Percentiles rank a stretch among this genome's conserved stretches.
These are phyloP conservation scores for Astragalus glycyphyllos DNA, from an alignment of 306 rosid genomes.

Conservation along the genomic window DNA sequence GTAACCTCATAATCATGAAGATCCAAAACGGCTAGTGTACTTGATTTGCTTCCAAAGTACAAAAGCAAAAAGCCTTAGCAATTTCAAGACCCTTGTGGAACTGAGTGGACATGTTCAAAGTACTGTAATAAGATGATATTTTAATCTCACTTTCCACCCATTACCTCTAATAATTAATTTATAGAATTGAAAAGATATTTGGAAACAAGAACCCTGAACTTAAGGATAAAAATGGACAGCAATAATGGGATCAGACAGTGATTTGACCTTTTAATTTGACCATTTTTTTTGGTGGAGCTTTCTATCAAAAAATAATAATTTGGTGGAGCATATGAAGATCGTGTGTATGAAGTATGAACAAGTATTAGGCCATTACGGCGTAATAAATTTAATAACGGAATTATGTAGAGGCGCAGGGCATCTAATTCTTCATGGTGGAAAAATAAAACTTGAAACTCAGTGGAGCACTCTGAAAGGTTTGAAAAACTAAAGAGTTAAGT, in stretches of 20 bases:
- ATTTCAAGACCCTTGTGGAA: slow-evolving; percentile 2
- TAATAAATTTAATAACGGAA: slow-evolving; percentile 32
- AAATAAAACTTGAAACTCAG: slow-evolving; percentile 36
- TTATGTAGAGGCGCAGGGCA: slow-evolving; percentile 40
- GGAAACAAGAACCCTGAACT: slow-evolving; percentile 48
- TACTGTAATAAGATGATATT: slow-evolving; percentile 13
- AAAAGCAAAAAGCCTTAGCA: slow-evolving; percentile 30
- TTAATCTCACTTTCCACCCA: slow-evolving; percentile 36
- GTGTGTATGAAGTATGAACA: not conserved
- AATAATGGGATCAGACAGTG: slow-evolving; percentile 43
- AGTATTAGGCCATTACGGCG: not conserved
- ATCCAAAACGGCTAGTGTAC: slow-evolving; percentile 4
- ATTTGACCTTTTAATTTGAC: slow-evolving; percentile 45
- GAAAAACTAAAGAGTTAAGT: slow-evolving; percentile 17
- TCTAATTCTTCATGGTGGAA: slow-evolving; percentile 43
- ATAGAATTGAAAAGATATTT: slow-evolving; percentile 48
- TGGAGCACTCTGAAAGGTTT: slow-evolving; percentile 45
- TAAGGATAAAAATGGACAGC: slow-evolving; percentile 44
- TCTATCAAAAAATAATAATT: too few relatives aligned
- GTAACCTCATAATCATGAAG: not conserved
- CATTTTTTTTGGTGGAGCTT: too few relatives aligned
- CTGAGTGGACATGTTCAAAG: slow-evolving; percentile 41
- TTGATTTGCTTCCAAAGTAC: slow-evolving; percentile 42
- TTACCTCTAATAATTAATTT: slow-evolving; percentile 50
- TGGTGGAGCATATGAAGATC: slow-evolving; percentile 36